Percentiles rank a stretch among this genome's conserved stretches.
phyloP scores from a whole-genome alignment of 345 rosid genomes.

The Eucalyptus sp. region DNA sequence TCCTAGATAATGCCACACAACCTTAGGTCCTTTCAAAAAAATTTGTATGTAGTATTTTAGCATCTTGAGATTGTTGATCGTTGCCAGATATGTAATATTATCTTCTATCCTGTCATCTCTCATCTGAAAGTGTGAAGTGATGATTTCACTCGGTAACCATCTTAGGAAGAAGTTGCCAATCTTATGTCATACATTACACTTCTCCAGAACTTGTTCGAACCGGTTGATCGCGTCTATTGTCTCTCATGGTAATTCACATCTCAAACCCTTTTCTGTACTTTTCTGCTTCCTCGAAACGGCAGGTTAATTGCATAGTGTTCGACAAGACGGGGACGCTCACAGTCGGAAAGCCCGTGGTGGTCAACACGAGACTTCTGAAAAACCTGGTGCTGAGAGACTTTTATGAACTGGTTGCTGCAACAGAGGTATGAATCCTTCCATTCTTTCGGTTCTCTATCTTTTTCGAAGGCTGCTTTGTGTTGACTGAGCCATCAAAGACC shows the following conservation, averaged over 20 bases:
- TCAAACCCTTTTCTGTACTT: not conserved
- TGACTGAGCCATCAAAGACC: not conserved
- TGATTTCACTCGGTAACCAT: not conserved
- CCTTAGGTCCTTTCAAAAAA: not conserved
- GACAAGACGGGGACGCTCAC: slow-evolving; percentile 99
- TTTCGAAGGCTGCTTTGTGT: not conserved
- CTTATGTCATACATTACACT: not conserved
- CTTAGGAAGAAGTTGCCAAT: not conserved
- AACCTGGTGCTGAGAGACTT: slow-evolving; percentile 63
- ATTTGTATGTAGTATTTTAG: not conserved
- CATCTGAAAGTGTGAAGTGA: not conserved
- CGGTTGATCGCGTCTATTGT: not conserved
- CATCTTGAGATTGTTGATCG: not conserved
- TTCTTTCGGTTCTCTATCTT: not conserved
- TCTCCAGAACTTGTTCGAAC: not conserved
- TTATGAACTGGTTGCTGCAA: slow-evolving; percentile 71
- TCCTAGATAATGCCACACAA: not conserved
- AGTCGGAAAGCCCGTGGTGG: slow-evolving; percentile 78
- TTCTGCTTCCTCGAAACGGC: not conserved
- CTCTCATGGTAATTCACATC: not conserved
- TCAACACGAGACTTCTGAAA: slow-evolving; percentile 58
- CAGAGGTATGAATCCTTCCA: slow-evolving; percentile 43
- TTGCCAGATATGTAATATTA: not conserved
- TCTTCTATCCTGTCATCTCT: not conserved
- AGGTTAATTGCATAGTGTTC: slow-evolving; percentile 88